A percentile compares a stretch with the other conserved stretches of the same genome.
Evolutionary conservation across 2,329 filamentous ascomycete genomes (phyloP).

Genomic region (Grosmannia serpens): DNA sequence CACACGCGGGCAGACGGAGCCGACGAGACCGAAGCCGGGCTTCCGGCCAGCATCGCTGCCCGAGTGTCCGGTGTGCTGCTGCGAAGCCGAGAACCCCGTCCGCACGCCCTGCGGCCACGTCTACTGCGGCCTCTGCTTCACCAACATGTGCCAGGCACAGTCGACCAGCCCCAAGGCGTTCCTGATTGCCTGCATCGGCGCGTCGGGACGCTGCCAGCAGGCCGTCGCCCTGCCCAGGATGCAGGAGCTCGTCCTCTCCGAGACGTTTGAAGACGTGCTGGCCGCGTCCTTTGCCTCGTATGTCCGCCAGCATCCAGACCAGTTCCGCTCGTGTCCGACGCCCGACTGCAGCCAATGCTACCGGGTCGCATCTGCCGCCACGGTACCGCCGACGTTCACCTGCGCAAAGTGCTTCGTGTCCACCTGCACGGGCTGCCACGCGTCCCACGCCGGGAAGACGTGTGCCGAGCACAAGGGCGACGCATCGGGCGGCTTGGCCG

Average conservation of each 20-base stretch:
- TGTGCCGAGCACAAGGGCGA: background rate
- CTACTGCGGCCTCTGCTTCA: conserved; percentile 32
- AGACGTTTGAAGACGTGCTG: conserved; percentile 25
- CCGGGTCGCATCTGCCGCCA: conserved; percentile 13
- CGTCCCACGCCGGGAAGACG: conserved; percentile 17
- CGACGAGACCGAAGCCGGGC: background rate
- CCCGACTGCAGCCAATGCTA: conserved; percentile 32
- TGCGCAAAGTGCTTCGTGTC: conserved; percentile 25
- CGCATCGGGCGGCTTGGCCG: background rate
- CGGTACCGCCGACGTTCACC: conserved; percentile 12
- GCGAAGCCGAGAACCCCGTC: conserved; percentile 24
- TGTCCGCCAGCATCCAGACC: conserved; percentile 19
- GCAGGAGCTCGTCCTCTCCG: conserved; percentile 18
- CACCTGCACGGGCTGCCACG: conserved; percentile 24
- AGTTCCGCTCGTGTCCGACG: conserved; percentile 28
- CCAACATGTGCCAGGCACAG: conserved; percentile 16
- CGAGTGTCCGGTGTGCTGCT: conserved; percentile 25
- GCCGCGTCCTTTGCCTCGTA: conserved; percentile 24
- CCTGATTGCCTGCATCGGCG: conserved; percentile 7
- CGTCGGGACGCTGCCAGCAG: conserved; percentile 13
- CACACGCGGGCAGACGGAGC: background rate
- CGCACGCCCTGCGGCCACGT: conserved; percentile 25
- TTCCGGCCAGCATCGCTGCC: background rate
- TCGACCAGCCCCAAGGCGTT: conserved; percentile 1
- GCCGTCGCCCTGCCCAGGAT: conserved; percentile 17